Percentiles rank a stretch among this genome's conserved stretches.
phyloP scores from a whole-genome alignment of 768 basidiomycete species.

The Pholiota molesta region DNA sequence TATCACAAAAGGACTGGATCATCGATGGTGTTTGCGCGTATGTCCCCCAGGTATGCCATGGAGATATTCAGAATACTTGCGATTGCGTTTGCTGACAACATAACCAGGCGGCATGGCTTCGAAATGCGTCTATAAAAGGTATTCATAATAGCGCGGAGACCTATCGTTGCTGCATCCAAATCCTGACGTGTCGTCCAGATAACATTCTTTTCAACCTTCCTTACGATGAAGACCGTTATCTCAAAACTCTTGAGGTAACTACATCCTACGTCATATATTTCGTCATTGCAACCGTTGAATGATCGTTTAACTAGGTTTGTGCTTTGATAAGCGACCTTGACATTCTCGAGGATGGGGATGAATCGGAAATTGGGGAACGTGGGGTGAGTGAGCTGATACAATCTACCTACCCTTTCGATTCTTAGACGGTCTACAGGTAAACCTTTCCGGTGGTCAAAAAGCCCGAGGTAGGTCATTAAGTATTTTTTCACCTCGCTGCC shows the following conservation, averaged over 20 bases:
- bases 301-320: constrained; percentile 43
- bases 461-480: constrained; percentile 50
- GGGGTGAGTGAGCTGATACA: constrained; percentile 49
- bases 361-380: constrained; percentile 86
- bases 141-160: background rate
- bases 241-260: constrained; percentile 73
- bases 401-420: background rate
- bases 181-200: constrained; percentile 9
- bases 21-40: constrained; percentile 82
- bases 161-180: background rate
- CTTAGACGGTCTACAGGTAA: constrained; percentile 35
- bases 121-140: constrained; percentile 58
- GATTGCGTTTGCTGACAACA: background rate
- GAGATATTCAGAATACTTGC: background rate
- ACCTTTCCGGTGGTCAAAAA: constrained; percentile 65
- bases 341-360: constrained; percentile 87
- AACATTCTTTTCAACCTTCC: constrained; percentile 86
- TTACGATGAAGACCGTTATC: constrained; percentile 70
- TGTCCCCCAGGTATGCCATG: constrained; percentile 67
- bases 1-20: constrained; percentile 69
- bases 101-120: constrained; percentile 60
- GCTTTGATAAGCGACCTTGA: constrained; percentile 76
- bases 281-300: constrained; percentile 16
- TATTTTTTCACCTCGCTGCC: constrained; percentile 29
- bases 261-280: background rate